These are phyloP conservation scores for Klebsormidium nitens DNA, from an alignment of 139 green algal species.

Conservation along the genomic window DNA sequence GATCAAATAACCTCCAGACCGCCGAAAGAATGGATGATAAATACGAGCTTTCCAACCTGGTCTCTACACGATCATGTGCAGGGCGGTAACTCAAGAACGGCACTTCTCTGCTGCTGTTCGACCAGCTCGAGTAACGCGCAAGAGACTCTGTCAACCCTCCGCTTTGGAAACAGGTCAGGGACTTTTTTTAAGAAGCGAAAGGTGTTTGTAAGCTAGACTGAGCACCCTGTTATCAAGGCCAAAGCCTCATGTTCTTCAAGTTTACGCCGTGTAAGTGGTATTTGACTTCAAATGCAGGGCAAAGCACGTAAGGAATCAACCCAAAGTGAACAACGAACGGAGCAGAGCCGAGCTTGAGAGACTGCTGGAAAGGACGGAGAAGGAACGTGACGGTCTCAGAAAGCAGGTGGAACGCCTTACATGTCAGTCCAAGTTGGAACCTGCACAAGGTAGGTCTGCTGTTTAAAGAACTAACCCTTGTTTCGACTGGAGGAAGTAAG, in stretches of 20 bases:
- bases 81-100: constrained; percentile 91
- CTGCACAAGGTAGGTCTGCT: too few species aligned
- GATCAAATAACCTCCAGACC: too few species aligned
- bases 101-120: constrained; percentile 83
- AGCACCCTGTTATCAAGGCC: not conserved
- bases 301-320: constrained; percentile 91
- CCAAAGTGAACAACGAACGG: constrained; percentile 85
- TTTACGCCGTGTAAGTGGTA: not conserved
- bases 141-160: constrained; percentile 46
- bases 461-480: too few species aligned
- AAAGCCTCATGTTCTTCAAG: constrained; percentile 8
- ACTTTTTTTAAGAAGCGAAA: too few species aligned
- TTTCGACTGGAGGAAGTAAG: too few species aligned
- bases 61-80: too few species aligned
- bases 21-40: too few species aligned
- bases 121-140: constrained; percentile 60
- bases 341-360: not conserved
- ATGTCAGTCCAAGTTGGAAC: not conserved
- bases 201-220: not conserved
- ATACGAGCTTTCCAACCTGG: too few species aligned
- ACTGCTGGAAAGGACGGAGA: constrained; percentile 10
- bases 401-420: not conserved
- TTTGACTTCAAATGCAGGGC: constrained; percentile 77
- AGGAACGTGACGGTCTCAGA: constrained; percentile 10
- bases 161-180: constrained; percentile 27